phyloP scores from a whole-genome alignment of 2,329 filamentous ascomycete genomes.

The Falciphora oryzae region DNA sequence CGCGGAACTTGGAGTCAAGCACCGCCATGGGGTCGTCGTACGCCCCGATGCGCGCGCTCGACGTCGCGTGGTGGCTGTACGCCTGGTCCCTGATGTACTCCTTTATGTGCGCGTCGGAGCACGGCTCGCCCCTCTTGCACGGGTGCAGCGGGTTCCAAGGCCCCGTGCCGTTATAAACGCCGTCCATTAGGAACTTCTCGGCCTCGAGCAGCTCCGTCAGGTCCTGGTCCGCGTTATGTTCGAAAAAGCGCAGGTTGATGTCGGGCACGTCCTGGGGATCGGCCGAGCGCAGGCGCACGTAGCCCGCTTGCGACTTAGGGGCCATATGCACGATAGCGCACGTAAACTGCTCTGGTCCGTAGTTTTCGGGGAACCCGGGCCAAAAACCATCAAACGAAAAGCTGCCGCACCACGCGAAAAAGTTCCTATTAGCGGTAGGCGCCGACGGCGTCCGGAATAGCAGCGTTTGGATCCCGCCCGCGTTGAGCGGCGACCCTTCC shows the following conservation, averaged over 20 bases:
- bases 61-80: slow-evolving; percentile 50
- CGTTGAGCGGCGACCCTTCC: slow-evolving; percentile 23
- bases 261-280: slow-evolving; percentile 54
- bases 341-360: slow-evolving; percentile 27
- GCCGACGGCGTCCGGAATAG: slow-evolving; percentile 23
- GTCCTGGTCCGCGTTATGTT: slow-evolving; percentile 22
- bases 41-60: slow-evolving; percentile 45
- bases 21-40: slow-evolving; percentile 46
- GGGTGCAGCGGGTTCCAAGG: slow-evolving; percentile 17
- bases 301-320: slow-evolving; percentile 50
- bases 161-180: slow-evolving; percentile 14
- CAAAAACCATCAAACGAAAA: slow-evolving; percentile 28
- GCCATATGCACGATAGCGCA: slow-evolving; percentile 50
- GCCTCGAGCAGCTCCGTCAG: slow-evolving; percentile 17
- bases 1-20: slow-evolving; percentile 45
- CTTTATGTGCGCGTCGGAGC: slow-evolving; percentile 12
- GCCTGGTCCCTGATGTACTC: slow-evolving; percentile 29
- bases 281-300: slow-evolving; percentile 47
- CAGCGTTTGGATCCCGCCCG: slow-evolving; percentile 20
- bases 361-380: slow-evolving; percentile 25
- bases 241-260: slow-evolving; percentile 56
- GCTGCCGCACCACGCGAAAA: slow-evolving; percentile 25
- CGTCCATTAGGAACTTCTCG: slow-evolving; percentile 15
- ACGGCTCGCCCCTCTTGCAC: slow-evolving; percentile 9
- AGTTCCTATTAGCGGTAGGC: slow-evolving; percentile 24